phyloP scores from a whole-genome alignment of 2,329 filamentous ascomycete species.

The Talaromyces atroroseus region DNA sequence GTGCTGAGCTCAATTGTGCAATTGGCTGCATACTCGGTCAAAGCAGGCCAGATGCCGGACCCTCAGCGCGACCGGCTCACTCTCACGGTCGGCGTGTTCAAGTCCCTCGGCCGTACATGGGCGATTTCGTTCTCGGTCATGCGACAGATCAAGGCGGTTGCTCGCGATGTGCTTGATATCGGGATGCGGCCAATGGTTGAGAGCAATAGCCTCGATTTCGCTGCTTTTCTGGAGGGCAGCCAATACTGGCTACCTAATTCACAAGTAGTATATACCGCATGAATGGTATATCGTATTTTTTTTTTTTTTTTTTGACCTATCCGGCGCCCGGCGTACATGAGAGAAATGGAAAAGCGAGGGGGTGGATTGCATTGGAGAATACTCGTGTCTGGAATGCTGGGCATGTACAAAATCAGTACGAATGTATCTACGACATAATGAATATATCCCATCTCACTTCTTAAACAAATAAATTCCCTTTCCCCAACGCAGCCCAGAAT shows the following conservation, averaged over 20 bases:
- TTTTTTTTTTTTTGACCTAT: no score
- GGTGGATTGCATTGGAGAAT: no score
- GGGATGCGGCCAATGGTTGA: conserved; percentile 34
- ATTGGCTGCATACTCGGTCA: conserved; percentile 67
- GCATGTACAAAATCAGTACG: neutral
- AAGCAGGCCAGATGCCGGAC: conserved; percentile 53
- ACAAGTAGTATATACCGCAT: neutral
- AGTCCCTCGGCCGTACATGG: conserved; percentile 65
- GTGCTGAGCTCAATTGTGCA: conserved; percentile 76
- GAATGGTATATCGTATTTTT: neutral
- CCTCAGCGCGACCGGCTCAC: conserved; percentile 63
- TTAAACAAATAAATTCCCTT: no score
- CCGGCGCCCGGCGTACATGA: no score
- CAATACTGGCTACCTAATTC: conserved; percentile 30
- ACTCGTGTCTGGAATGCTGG: no score
- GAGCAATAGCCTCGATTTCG: conserved; percentile 26
- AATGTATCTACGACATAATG: neutral
- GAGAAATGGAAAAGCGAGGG: no score
- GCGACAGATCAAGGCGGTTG: conserved; percentile 69
- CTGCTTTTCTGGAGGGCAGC: conserved; percentile 28
- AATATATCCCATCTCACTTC: neutral
- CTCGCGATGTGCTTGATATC: conserved; percentile 61
- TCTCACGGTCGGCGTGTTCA: conserved; percentile 71
- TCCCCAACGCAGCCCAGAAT: no score
- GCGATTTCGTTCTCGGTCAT: conserved; percentile 64